Evolutionary conservation across 192 early-diverging fungal genomes (phyloP), one percentile per base, ranked within the genome.

Genomic region (Rhizoclosmatium sp.): DNA sequence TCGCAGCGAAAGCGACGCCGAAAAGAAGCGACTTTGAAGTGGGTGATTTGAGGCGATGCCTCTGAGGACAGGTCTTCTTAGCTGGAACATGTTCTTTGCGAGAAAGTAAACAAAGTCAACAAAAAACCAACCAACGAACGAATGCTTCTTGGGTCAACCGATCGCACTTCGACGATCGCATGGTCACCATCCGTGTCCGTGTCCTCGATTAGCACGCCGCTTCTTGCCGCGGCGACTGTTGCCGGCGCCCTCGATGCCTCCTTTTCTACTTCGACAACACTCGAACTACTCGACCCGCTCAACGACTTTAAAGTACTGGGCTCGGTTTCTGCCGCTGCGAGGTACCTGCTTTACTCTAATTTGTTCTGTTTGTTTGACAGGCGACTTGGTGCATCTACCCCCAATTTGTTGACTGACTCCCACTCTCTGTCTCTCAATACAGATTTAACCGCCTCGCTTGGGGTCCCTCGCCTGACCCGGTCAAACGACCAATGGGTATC

Each of bases 201-300:
- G 19, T 62, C 78, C 7, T 76, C 89, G 45, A 84, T 93, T 41
- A 23, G 56, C 39, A 47, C 77, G 41, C 85, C 87, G 2, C 86
- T 97, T 48, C 87, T 99, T 66, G 98, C 96, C 2, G 86, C 91
- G 3, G 98, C 96, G 65, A 97, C 98, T 10, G 95, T 95, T 23
- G 95, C 98, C 2, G 98, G 98, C 3, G 98, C 98, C 31, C 89
- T 99, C 69, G 98, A 99, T 86, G 95, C 95, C 48, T 93, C 93
- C 16, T 99, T 99, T 82, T 95, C 92, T 66, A 96, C 94, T 78
- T 89, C 90, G 19, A 92, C 97, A 4, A 90, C 92, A 81, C 89
- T 99, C 48, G 98, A 98, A 83, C 84, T 99, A 58, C 96, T 95
- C 82, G 87, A 91, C 69, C 89, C 97, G 42, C 78, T 87, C 65